phyloP scores from a whole-genome alignment of 192 early-diverging fungal species.

The Gaertneriomyces semiglobifer region DNA sequence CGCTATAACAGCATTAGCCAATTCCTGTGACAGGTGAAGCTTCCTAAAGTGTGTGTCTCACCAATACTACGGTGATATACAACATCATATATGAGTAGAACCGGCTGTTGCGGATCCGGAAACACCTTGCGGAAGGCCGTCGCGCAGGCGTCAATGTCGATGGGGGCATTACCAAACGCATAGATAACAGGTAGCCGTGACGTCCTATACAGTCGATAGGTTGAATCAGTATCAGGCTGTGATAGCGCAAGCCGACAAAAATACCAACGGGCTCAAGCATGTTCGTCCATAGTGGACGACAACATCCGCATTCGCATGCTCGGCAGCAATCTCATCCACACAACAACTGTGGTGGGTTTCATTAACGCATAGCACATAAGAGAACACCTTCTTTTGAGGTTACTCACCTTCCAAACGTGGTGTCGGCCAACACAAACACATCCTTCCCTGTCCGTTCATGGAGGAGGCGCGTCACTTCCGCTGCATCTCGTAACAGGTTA shows the following conservation, averaged over 20 bases:
- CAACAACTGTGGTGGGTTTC: conserved; percentile 70
- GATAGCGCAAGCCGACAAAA: background rate
- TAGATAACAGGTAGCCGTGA: conserved; percentile 80
- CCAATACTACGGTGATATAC: conserved; percentile 53
- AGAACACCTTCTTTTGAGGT: background rate
- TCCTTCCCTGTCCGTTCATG: conserved; percentile 39
- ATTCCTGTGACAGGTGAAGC: too few species aligned
- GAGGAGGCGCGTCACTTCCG: conserved; percentile 57
- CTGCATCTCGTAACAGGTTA: conserved; percentile 69
- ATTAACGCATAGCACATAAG: background rate
- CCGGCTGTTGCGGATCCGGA: conserved; percentile 35
- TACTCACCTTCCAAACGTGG: conserved; percentile 79
- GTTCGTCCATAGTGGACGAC: conserved; percentile 94
- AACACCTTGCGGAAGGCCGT: conserved; percentile 44
- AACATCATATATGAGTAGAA: conserved; percentile 77
- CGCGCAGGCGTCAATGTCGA: conserved; percentile 64
- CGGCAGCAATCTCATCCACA: conserved; percentile 93
- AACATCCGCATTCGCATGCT: conserved; percentile 81
- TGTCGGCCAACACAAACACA: conserved; percentile 87
- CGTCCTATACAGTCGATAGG: conserved; percentile 42
- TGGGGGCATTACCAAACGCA: conserved; percentile 72
- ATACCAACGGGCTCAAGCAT: conserved; percentile 75
- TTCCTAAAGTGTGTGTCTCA: conserved; percentile 1
- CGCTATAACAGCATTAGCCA: background rate
- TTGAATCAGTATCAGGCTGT: background rate